A percentile compares a stretch with the other conserved stretches of the same genome.
Evolutionary conservation across 768 basidiomycete species (phyloP).

Genomic region (Podaxis rugospora): DNA sequence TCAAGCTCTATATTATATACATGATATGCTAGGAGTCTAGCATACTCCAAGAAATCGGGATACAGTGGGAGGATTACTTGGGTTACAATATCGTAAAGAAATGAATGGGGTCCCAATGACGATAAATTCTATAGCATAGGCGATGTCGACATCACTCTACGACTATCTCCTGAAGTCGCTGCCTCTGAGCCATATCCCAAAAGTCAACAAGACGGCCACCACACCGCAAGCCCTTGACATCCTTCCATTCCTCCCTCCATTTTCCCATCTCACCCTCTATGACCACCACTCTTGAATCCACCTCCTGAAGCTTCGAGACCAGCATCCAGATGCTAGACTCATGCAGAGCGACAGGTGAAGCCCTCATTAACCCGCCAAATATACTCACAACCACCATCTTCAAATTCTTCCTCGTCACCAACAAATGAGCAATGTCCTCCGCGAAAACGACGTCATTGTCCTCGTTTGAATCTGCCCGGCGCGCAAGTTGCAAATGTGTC

Average conservation of each 20-base stretch:
- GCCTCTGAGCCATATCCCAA: conserved; percentile 13
- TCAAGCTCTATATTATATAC: background rate
- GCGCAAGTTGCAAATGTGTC: conserved; percentile 35
- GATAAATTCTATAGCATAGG: background rate
- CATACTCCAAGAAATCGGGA: background rate
- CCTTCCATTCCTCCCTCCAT: conserved; percentile 23
- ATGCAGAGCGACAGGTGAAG: conserved; percentile 10
- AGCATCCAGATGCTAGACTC: conserved; percentile 25
- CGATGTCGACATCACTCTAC: background rate
- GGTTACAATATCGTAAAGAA: background rate
- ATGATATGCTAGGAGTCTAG: background rate
- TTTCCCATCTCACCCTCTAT: conserved; percentile 18
- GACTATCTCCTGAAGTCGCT: background rate
- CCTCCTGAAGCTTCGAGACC: conserved; percentile 16
- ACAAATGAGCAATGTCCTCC: conserved; percentile 25
- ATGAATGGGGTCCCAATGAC: background rate
- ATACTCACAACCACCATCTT: conserved; percentile 32
- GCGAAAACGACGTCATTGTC: conserved; percentile 36
- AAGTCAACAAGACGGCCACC: conserved; percentile 17
- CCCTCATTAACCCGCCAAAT: conserved; percentile 19
- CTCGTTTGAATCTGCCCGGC: conserved; percentile 34
- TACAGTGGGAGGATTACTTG: background rate
- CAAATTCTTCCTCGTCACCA: conserved; percentile 23
- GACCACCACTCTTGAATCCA: conserved; percentile 22
- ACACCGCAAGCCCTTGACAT: conserved; percentile 12